Conservation (phyloP, 352 stramenopile genomes). For the Phytophthora constricta region DNA sequence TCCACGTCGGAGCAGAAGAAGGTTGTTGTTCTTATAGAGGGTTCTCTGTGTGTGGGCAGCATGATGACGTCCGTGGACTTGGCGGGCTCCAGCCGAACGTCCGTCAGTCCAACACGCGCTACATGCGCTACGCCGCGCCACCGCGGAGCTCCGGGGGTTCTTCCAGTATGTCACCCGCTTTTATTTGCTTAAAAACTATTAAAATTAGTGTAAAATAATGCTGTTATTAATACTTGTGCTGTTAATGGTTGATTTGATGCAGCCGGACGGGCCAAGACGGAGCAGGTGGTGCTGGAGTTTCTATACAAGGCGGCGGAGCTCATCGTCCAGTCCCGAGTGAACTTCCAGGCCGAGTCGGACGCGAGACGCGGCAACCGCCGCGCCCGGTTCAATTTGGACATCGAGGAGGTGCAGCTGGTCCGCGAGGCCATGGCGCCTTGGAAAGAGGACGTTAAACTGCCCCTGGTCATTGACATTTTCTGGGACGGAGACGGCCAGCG, state of each 20-base stretch:
- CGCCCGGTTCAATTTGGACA: conserved; percentile 85
- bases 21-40: too few relatives aligned
- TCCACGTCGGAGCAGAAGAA: not conserved
- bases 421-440: conserved; percentile 71
- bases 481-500: conserved; percentile 56
- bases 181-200: not conserved
- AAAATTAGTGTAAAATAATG: not conserved
- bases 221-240: conserved; percentile 3
- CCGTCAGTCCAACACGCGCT: conserved; percentile 10
- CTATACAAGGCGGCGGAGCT: conserved; percentile 86
- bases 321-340: conserved; percentile 82
- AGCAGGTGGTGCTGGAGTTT: conserved; percentile 88
- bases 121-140: conserved; percentile 24
- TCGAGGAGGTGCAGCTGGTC: conserved; percentile 76
- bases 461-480: conserved; percentile 75
- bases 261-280: conserved; percentile 77
- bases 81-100: not conserved
- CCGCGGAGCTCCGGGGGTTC: conserved; percentile 19
- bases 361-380: conserved; percentile 53
- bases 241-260: conserved; percentile 5
- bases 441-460: conserved; percentile 76
- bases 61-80: conserved; percentile 36
- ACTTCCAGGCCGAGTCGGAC: conserved; percentile 63
- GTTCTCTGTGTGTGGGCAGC: not conserved
- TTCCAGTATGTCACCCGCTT: conserved; percentile 2